phyloP scores from a whole-genome alignment of 2,329 filamentous ascomycete species.

The Huntiella abstrusa region DNA sequence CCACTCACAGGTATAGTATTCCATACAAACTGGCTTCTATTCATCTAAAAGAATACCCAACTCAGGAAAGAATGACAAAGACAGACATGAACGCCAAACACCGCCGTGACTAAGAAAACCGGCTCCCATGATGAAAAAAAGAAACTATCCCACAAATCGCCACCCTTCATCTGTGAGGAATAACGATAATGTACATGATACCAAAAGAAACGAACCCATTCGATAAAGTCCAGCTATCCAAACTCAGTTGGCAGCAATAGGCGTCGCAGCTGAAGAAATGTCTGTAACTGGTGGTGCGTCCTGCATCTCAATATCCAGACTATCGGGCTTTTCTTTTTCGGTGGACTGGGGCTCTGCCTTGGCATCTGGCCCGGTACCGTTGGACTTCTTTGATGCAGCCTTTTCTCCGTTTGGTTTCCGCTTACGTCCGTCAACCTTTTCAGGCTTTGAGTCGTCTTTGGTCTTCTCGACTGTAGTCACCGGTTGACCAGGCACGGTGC shows the following conservation, averaged over 20 bases:
- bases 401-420: neutral
- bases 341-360: neutral
- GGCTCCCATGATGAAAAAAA: too few relatives aligned
- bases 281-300: constrained; percentile 33
- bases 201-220: too few relatives aligned
- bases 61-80: too few relatives aligned
- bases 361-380: constrained; percentile 19
- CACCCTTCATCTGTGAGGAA: too few relatives aligned
- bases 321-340: constrained; percentile 37
- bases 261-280: constrained; percentile 31
- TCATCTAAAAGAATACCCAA: too few relatives aligned
- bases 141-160: too few relatives aligned
- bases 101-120: too few relatives aligned
- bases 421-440: neutral
- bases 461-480: neutral
- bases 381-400: neutral
- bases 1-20: too few relatives aligned
- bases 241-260: constrained; percentile 24
- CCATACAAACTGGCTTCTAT: too few relatives aligned
- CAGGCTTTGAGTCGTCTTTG: neutral
- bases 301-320: constrained; percentile 32
- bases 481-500: neutral
- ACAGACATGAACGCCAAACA: too few relatives aligned
- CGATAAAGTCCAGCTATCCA: too few relatives aligned
- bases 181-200: too few relatives aligned